Evolutionary conservation across 1,284 basidiomycete genomes (phyloP).

Genomic region (Tilletia caries): DNA sequence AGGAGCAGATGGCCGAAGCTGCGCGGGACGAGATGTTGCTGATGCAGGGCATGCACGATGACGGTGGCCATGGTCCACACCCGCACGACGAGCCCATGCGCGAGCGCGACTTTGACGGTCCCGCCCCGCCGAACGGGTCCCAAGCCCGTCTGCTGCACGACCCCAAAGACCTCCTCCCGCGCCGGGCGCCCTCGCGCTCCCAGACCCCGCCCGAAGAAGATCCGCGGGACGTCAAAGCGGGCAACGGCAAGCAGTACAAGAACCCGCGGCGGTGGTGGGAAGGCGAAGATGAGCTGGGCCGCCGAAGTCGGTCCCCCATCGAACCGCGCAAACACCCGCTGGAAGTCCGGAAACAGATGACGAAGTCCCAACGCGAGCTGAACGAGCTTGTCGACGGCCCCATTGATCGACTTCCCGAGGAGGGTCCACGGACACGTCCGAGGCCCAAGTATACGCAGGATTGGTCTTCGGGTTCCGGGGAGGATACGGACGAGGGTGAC

Average conservation of each 20-base stretch:
- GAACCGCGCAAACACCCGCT: not conserved
- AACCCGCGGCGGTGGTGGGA: not conserved
- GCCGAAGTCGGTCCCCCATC: not conserved
- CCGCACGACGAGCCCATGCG: not conserved
- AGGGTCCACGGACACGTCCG: not conserved
- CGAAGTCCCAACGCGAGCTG: not conserved
- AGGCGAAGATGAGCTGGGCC: not conserved
- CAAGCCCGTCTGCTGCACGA: not conserved
- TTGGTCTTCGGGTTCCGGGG: conserved; percentile 2
- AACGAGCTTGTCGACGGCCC: not conserved
- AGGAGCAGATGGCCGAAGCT: not conserved
- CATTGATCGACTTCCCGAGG: not conserved
- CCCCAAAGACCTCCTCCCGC: not conserved
- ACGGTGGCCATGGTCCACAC: too few species aligned
- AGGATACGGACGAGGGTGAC: conserved; percentile 7
- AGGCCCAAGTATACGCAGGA: conserved; percentile 1
- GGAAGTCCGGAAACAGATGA: conserved; percentile 6
- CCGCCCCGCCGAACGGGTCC: not conserved
- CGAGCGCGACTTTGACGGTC: too few species aligned
- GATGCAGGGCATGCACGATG: too few species aligned
- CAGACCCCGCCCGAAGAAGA: not conserved
- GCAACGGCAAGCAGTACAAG: not conserved
- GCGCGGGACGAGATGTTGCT: too few species aligned
- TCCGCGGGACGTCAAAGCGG: not conserved
- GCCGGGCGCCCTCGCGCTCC: not conserved